Evolutionary conservation across 306 rosid species (phyloP).

Genomic region (Trifolium repens): DNA sequence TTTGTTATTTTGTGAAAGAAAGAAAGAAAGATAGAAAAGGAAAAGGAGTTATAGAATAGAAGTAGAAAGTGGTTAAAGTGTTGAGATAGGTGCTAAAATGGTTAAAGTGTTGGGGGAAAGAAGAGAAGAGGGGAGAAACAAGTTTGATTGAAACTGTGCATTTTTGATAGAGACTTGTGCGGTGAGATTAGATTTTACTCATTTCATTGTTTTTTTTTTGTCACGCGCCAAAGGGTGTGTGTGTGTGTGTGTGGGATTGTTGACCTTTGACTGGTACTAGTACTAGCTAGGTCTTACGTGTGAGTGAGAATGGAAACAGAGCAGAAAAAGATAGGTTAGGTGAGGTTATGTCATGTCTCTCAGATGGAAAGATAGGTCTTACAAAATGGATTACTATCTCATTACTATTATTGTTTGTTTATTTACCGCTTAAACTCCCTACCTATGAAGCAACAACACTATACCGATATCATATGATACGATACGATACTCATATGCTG

Average conservation of each 20-base stretch:
- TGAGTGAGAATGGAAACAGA: slow-evolving; percentile 10
- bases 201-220: slow-evolving; percentile 2
- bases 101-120: slow-evolving; percentile 25
- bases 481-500: too few relatives aligned
- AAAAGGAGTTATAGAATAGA: not conserved
- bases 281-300: slow-evolving; percentile 1
- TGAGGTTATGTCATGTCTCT: slow-evolving; percentile 4
- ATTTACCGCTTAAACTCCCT: too few relatives aligned
- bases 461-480: too few relatives aligned
- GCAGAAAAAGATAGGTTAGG: not conserved
- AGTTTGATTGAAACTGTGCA: slow-evolving; percentile 15
- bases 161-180: slow-evolving; percentile 48
- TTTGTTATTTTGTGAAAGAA: not conserved
- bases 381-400: not conserved
- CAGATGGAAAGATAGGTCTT: not conserved
- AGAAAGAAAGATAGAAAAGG: not conserved
- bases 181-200: slow-evolving; percentile 37
- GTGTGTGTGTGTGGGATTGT: slow-evolving; percentile 3
- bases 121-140: not conserved
- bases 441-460: too few relatives aligned
- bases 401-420: not conserved
- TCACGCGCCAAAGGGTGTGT: slow-evolving; percentile 49
- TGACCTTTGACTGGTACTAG: slow-evolving; percentile 61
- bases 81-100: not conserved
- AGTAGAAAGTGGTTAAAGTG: slow-evolving; percentile 19